Evolutionary conservation across 2,329 filamentous ascomycete species (phyloP).

Genomic region (Trichoderma koningiopsis): DNA sequence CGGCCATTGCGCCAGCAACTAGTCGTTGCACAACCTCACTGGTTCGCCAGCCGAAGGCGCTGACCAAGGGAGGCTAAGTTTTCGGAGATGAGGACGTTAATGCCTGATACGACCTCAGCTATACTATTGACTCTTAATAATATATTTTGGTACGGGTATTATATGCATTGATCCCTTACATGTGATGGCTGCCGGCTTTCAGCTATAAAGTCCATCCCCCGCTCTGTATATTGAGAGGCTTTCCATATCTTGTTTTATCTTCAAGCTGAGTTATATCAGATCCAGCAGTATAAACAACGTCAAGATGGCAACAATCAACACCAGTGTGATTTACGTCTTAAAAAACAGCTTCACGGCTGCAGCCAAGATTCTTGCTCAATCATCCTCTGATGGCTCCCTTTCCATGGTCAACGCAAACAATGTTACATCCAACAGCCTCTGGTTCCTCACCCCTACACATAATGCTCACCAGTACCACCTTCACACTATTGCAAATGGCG

Average conservation of each 20-base stretch:
- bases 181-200: background rate
- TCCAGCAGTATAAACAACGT: background rate
- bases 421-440: background rate
- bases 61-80: no score
- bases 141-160: no score
- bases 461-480: background rate
- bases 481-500: constrained; percentile 1
- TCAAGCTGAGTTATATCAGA: background rate
- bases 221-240: background rate
- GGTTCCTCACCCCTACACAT: constrained; percentile 11
- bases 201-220: constrained; percentile 3
- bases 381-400: background rate
- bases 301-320: constrained; percentile 21
- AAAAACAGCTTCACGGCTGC: constrained; percentile 15
- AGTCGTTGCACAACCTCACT: no score
- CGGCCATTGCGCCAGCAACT: no score
- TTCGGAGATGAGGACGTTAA: no score
- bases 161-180: background rate
- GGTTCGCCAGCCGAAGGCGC: no score
- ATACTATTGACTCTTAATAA: no score
- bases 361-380: constrained; percentile 1
- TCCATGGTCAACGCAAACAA: background rate
- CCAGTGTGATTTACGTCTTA: background rate
- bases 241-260: background rate
- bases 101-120: no score